Base-by-base conservation (phyloP, 495 filamentous ascomycete species). In the Xylaria grammica region DNA sequence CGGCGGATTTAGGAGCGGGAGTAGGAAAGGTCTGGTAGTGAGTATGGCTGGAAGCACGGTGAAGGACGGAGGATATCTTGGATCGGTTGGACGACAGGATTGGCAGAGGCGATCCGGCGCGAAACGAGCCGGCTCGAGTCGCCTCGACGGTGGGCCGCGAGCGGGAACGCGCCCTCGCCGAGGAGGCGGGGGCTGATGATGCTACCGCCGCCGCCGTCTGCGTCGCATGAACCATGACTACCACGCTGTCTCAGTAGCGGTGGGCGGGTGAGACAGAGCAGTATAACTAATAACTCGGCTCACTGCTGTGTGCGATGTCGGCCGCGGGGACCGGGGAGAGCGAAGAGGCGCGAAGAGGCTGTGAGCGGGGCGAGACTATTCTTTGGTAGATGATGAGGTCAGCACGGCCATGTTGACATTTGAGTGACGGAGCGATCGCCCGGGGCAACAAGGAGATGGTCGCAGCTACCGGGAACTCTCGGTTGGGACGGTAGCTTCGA, bases 11-110 rank as follows among this genome's bases (percentile, higher is more conserved):
- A 19, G 95, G 95, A 2, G 95, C 95, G 48, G 88, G 87, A 0
- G 92, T 97, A 29, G 93, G 92, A 72, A 99, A 98, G 51, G 95
- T 98, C 70, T 97, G 93, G 77, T 97, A 99, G 38, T 89, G 84
- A 49, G 72, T 57, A 24, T 66, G 67, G 5, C 90, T 91, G 52
- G 90, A 90, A 63, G 88, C 82, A 59, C 86, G 90, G 51, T 81
- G 79, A 3, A 76, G 49, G 20, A 61, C 69, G 15, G 75, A 57
- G 29, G 65, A 24, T 58, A 68, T 40, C 70, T 32, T 57, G 42
- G 69, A 38, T 71, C 66, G 29, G 20, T 57, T 68, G 6, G 69
- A 30, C 17, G 65, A 32, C 26, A 74, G 52, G 7, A 50, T 22
- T 5, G 79, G 79, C 8, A 80, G 75, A 55, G 80, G 78, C n/a